Evolutionary conservation across 2,329 filamentous ascomycete species (phyloP).

Genomic region (Pyrenophora teres): DNA sequence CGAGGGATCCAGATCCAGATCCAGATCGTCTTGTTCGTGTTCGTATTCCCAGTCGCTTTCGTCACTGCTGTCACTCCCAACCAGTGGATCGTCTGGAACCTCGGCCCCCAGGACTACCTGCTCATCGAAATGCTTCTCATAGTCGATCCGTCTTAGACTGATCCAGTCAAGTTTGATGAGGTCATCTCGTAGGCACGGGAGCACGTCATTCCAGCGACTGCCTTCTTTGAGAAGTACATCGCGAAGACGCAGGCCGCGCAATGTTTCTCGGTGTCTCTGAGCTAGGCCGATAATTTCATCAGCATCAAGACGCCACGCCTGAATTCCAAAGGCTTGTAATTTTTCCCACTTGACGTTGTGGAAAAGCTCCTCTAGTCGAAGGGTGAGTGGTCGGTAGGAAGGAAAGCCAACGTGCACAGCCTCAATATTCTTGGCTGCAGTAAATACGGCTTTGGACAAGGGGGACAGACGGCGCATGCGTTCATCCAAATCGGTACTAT

Average conservation of each 20-base stretch:
- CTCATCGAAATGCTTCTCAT: slow-evolving; percentile 60
- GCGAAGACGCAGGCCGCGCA: slow-evolving; percentile 64
- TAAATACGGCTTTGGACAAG: slow-evolving; percentile 63
- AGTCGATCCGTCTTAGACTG: slow-evolving; percentile 65
- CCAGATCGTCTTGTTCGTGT: slow-evolving; percentile 37
- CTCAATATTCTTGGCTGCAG: slow-evolving; percentile 63
- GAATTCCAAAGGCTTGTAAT: slow-evolving; percentile 66
- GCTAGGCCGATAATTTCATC: slow-evolving; percentile 65
- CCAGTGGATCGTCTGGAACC: slow-evolving; percentile 53
- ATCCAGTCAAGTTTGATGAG: slow-evolving; percentile 65
- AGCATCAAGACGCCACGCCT: slow-evolving; percentile 65
- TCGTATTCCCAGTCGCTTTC: slow-evolving; percentile 45
- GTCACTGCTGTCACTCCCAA: slow-evolving; percentile 52
- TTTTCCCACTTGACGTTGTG: slow-evolving; percentile 65
- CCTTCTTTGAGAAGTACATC: slow-evolving; percentile 66
- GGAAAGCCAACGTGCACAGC: slow-evolving; percentile 69
- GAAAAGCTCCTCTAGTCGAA: slow-evolving; percentile 65
- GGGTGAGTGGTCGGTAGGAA: slow-evolving; percentile 59
- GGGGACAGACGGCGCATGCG: slow-evolving; percentile 63
- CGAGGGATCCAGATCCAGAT: slow-evolving; percentile 18
- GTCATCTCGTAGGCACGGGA: slow-evolving; percentile 60
- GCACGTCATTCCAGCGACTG: slow-evolving; percentile 65
- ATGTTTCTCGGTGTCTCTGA: slow-evolving; percentile 59
- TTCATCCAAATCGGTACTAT: slow-evolving; percentile 60
- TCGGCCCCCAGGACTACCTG: slow-evolving; percentile 54